phyloP scores from a whole-genome alignment of 2,329 filamentous ascomycete genomes.

The Byssoonygena ceratinophila region DNA sequence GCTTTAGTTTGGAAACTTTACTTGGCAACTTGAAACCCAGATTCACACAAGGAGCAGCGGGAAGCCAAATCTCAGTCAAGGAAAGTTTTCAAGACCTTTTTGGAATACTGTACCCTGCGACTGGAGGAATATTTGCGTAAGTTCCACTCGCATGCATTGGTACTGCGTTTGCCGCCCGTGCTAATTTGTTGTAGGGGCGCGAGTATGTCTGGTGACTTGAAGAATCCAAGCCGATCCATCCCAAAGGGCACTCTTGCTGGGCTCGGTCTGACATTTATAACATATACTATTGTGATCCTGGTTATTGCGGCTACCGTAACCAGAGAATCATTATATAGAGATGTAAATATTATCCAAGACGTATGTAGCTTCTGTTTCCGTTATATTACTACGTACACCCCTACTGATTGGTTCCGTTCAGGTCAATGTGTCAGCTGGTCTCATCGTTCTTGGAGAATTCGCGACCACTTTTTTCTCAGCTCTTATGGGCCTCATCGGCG shows the following conservation, averaged over 20 bases:
- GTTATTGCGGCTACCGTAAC: slow-evolving; percentile 69
- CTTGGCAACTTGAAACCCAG: slow-evolving; percentile 61
- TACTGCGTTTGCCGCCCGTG: slow-evolving; percentile 45
- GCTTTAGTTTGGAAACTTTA: slow-evolving; percentile 59
- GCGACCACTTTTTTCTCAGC: slow-evolving; percentile 76
- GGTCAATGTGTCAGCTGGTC: slow-evolving; percentile 61
- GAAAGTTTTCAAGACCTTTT: slow-evolving; percentile 73
- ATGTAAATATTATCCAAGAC: slow-evolving; percentile 69
- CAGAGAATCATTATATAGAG: slow-evolving; percentile 59
- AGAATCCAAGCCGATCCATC: slow-evolving; percentile 71
- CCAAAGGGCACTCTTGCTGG: slow-evolving; percentile 74
- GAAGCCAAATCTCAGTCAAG: slow-evolving; percentile 50
- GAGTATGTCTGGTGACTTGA: slow-evolving; percentile 81
- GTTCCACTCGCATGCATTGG: slow-evolving; percentile 17
- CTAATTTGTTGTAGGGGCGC: slow-evolving; percentile 50
- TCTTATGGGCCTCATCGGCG: slow-evolving; percentile 76
- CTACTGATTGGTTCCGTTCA: slow-evolving; percentile 20
- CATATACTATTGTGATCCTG: slow-evolving; percentile 66
- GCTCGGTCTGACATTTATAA: slow-evolving; percentile 61
- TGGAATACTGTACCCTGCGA: slow-evolving; percentile 71
- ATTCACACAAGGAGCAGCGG: slow-evolving; percentile 52
- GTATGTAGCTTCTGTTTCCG: slow-evolving; percentile 27
- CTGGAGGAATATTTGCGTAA: slow-evolving; percentile 49
- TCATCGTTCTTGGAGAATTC: slow-evolving; percentile 72
- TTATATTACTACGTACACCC: not conserved